phyloP scores from a whole-genome alignment of 176 grass and related monocot genomes.

The Rhipidocladum racemiflorum region DNA sequence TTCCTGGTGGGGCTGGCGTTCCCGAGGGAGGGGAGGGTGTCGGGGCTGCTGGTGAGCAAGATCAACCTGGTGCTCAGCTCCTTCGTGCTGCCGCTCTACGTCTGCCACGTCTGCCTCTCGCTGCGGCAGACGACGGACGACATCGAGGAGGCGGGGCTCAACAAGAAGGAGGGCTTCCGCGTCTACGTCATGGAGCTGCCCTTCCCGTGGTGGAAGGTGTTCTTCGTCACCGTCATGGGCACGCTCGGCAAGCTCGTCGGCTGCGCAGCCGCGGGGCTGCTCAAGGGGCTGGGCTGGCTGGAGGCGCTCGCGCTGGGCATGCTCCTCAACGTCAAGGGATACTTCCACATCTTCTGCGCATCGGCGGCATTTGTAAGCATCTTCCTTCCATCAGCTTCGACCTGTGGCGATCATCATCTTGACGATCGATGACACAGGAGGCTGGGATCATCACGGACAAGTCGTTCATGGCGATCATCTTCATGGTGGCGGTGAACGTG shows the following conservation, averaged over 20 bases:
- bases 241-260: constrained; percentile 56
- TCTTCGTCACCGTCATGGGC: constrained; percentile 48
- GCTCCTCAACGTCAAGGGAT: constrained; percentile 78
- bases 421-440: not conserved
- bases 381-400: no score
- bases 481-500: constrained; percentile 52
- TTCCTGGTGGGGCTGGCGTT: constrained; percentile 70
- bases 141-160: constrained; percentile 11
- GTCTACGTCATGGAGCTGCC: constrained; percentile 46
- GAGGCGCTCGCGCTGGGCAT: constrained; percentile 64
- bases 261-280: constrained; percentile 30
- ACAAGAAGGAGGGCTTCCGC: not conserved
- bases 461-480: constrained; percentile 54
- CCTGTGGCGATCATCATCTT: not conserved
- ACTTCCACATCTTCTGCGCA: constrained; percentile 79
- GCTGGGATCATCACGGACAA: constrained; percentile 53
- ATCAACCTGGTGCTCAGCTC: constrained; percentile 69
- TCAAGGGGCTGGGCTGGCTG: constrained; percentile 38
- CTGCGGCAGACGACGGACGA: constrained; percentile 46
- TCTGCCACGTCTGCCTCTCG: constrained; percentile 51
- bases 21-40: constrained; percentile 57
- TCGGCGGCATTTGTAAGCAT: constrained; percentile 37
- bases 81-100: constrained; percentile 61
- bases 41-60: constrained; percentile 60
- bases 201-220: constrained; percentile 43